Evolutionary conservation across 441 rosid species (phyloP).

Genomic region (Daphne laureola): DNA sequence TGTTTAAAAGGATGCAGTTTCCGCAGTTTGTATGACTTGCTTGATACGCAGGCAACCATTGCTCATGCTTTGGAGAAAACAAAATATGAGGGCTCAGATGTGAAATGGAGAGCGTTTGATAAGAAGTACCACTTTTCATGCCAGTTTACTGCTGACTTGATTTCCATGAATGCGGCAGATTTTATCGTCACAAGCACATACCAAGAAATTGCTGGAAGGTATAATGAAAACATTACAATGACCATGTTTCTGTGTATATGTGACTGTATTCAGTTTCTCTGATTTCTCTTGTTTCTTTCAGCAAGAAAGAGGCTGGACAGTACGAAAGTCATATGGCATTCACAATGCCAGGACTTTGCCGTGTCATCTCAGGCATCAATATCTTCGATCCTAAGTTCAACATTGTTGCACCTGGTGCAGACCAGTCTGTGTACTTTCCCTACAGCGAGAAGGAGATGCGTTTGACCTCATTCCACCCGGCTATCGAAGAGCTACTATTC

Average conservation of each 20-base stretch:
- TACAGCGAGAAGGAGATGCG: constrained; percentile 42
- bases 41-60: constrained; percentile 49
- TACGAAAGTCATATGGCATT: constrained; percentile 78
- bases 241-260: constrained; percentile 5
- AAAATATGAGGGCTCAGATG: constrained; percentile 87
- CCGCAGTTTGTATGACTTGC: constrained; percentile 1
- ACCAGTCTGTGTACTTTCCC: constrained; percentile 84
- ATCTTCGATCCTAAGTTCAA: constrained; percentile 91
- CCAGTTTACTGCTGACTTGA: constrained; percentile 79
- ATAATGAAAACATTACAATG: constrained; percentile 20
- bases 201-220: constrained; percentile 98
- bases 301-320: constrained; percentile 75
- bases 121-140: constrained; percentile 88
- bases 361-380: constrained; percentile 81
- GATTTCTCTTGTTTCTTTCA: constrained; percentile 18
- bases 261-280: background rate
- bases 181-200: constrained; percentile 84
- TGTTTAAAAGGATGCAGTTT: background rate
- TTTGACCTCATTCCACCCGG: constrained; percentile 49
- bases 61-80: constrained; percentile 94
- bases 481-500: constrained; percentile 68
- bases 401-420: constrained; percentile 92
- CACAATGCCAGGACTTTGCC: constrained; percentile 87
- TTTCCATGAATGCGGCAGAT: constrained; percentile 85
- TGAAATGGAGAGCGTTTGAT: constrained; percentile 76